Conservation (phyloP, 148 eudicot species). For the Agrostemma githago region DNA sequence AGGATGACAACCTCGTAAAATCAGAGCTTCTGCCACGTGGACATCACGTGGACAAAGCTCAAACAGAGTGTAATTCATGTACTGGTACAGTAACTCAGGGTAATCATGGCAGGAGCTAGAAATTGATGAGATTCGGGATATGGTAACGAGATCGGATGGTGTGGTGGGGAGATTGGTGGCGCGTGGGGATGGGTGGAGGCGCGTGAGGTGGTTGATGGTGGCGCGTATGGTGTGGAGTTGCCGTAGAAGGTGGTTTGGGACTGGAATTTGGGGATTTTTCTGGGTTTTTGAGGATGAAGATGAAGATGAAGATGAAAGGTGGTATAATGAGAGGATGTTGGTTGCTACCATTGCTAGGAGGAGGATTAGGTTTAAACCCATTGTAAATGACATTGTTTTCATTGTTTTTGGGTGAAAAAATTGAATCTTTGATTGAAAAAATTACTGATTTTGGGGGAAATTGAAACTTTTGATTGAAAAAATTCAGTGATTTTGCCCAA, state of each 20-base stretch:
- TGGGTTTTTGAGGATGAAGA: constrained; percentile 30
- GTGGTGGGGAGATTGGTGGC: constrained; percentile 18
- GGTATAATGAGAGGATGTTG: constrained; percentile 81
- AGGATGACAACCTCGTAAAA: constrained; percentile 86
- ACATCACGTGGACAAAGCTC: constrained; percentile 46
- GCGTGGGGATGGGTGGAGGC: constrained; percentile 41
- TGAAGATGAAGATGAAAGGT: constrained; percentile 66
- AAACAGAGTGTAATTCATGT: constrained; percentile 74
- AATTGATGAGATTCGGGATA: constrained; percentile 53
- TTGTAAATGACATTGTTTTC: constrained; percentile 57
- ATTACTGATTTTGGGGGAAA: no score
- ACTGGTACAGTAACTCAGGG: constrained; percentile 58
- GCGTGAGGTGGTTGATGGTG: constrained; percentile 89
- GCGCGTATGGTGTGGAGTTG: constrained; percentile 86
- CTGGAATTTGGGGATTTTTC: no score
- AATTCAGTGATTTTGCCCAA: no score
- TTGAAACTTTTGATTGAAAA: no score
- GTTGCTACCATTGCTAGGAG: constrained; percentile 87
- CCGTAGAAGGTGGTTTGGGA: constrained; percentile 71
- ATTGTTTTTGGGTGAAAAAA: not conserved
- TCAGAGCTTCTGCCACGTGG: constrained; percentile 55
- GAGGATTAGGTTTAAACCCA: constrained; percentile 67
- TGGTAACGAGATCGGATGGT: constrained; percentile 71
- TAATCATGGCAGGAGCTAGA: constrained; percentile 59
- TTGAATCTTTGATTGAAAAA: no score